Evolutionary conservation across 1,139 yeast species (phyloP).

Genomic region (Candida sojae): DNA sequence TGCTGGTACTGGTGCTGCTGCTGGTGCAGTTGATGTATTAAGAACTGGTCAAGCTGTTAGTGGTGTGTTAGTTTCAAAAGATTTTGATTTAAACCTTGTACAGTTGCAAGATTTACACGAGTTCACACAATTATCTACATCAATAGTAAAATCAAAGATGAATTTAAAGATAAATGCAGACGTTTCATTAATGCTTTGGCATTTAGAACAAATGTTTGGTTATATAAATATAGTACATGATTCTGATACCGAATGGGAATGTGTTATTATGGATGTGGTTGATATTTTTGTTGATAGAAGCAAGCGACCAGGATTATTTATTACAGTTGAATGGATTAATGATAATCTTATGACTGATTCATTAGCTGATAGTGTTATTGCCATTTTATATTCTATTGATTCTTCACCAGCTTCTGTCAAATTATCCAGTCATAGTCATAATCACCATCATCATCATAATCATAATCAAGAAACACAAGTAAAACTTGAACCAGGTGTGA

Average conservation of each 20-base stretch:
- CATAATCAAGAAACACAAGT: conserved; percentile 20
- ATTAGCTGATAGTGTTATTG: conserved; percentile 90
- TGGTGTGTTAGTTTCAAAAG: conserved; percentile 91
- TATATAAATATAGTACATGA: conserved; percentile 67
- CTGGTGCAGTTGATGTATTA: conserved; percentile 13
- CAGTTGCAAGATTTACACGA: conserved; percentile 87
- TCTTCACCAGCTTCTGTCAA: conserved; percentile 95
- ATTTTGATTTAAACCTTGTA: conserved; percentile 81
- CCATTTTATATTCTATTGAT: conserved; percentile 87
- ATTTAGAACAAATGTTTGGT: conserved; percentile 95
- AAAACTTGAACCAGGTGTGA: conserved; percentile 5
- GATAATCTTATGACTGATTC: conserved; percentile 84
- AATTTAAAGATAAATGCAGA: conserved; percentile 78
- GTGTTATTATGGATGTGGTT: conserved; percentile 48
- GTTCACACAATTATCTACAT: conserved; percentile 83
- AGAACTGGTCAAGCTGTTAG: conserved; percentile 53
- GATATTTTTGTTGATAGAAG: conserved; percentile 48
- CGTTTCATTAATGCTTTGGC: conserved; percentile 81
- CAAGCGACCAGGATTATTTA: conserved; percentile 41
- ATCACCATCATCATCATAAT: conserved; percentile 38
- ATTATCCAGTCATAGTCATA: conserved; percentile 63
- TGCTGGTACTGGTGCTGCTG: background rate
- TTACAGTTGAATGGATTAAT: conserved; percentile 87
- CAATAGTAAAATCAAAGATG: conserved; percentile 82
- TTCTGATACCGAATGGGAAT: conserved; percentile 57